Conservation (phyloP, 768 basidiomycete species). For the Leccinum uliginosum region DNA sequence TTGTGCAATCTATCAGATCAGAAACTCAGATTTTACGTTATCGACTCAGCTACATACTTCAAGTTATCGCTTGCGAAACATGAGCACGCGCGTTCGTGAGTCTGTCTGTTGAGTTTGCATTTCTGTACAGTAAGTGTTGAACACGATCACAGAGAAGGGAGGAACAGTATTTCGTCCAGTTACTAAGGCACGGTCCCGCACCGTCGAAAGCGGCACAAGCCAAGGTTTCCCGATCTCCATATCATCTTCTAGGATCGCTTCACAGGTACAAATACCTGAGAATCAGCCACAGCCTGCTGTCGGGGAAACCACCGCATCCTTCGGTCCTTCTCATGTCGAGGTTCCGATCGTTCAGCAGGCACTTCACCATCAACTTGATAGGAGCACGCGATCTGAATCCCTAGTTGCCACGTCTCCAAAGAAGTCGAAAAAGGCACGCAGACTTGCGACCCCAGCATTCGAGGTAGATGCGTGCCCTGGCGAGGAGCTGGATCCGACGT, state of each 20-base stretch:
- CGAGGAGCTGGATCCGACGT: conserved; percentile 77
- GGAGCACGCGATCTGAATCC: conserved; percentile 17
- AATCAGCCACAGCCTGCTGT: not conserved
- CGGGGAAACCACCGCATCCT: not conserved
- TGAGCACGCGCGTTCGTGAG: conserved; percentile 60
- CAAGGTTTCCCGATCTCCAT: conserved; percentile 16
- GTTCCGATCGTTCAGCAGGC: conserved; percentile 7
- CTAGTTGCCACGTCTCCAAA: conserved; percentile 20
- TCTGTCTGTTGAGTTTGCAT: conserved; percentile 20
- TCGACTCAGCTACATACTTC: not conserved
- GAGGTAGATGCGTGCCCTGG: conserved; percentile 62
- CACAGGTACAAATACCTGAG: conserved; percentile 1
- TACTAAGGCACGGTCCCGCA: conserved; percentile 49
- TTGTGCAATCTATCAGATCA: conserved; percentile 6
- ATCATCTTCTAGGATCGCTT: conserved; percentile 14
- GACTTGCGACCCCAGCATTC: conserved; percentile 51
- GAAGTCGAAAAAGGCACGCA: conserved; percentile 36
- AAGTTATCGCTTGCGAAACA: conserved; percentile 14
- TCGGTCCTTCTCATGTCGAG: conserved; percentile 17
- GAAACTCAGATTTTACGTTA: not conserved
- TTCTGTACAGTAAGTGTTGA: not conserved
- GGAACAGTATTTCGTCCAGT: conserved; percentile 67
- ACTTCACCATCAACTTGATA: conserved; percentile 12
- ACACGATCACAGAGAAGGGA: conserved; percentile 56
- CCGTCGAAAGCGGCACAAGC: conserved; percentile 21